Evolutionary conservation across 208 protist genomes (phyloP), one percentile per base, ranked within the genome.

Genomic region (Crithidia expoeki): DNA sequence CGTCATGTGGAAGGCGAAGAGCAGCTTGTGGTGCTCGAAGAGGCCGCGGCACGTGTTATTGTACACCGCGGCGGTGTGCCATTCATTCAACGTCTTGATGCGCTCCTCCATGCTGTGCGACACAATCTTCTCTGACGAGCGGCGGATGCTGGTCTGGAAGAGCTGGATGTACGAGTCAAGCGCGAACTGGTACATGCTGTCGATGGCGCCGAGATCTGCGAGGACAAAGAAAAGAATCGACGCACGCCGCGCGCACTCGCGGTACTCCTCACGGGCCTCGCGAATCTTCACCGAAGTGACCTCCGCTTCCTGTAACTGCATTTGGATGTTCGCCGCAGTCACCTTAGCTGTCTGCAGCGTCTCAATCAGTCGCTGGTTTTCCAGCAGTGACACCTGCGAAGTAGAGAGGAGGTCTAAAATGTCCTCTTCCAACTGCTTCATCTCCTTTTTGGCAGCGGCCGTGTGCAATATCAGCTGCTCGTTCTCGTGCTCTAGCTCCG

Each of bases 131-230:
- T 97, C 94, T 40, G 88, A 65, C 2, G 95, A 95, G 27, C 95
- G 96, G 65, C 97, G 90, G 81, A 99, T 99, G 79, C 90, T 98
- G 47, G 84, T 84, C 68, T 96, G 90, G 83, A 99, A 99, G 10
- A 99, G 82, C 11, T 94, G 80, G 56, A 99, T 98, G 83, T 99
- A 99, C 5, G 96, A 91, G 68, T 99, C 98, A 6, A 99, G 84
- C 21, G 98, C 97, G 73, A 99, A 99, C 82, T 99, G 98, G 84
- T 99, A 99, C 98, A 99, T 99, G 28, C 91, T 90, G 82, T 99
- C 98, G 60, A 99, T 97, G 14, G 80, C 85, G 44, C 93, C 89
- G 17, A 99, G 82, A 81, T 99, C 98, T 17, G 88, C 89, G 7
- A 99, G 81, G 19, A 99, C 96, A 68, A 99, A 99, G 82, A 98